Evolutionary conservation across 768 basidiomycete species (phyloP), one percentile per base, ranked within the genome.

Genomic region (Infundibulicybe gibba): DNA sequence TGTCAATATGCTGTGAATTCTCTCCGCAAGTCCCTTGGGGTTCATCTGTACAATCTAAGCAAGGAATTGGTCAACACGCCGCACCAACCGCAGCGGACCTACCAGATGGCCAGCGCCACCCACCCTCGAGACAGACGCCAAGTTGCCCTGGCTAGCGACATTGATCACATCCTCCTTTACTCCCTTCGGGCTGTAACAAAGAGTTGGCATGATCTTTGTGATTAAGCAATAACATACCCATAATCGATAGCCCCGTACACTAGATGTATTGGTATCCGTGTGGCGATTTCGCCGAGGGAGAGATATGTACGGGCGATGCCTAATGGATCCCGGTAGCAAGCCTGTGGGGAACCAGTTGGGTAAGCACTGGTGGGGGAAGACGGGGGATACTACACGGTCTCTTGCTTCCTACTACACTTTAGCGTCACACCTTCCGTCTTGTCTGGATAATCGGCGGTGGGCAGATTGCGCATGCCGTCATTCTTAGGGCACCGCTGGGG

Each of bases 391-490:
- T 25, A 37, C 43, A 68, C 78, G 40, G 69, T 62, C 63, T 80
- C 79, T 44, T 77, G 75, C 10, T 47, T 45, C 25, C 70, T 70
- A 12, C 63, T 66, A 50, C 77, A 80, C 49, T 68, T 75, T 12
- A 79, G 59, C 11, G 76, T 79, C 5, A 81, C 72, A 13, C 75
- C 77, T 38, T 68, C 61, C n/a, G 56, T 61, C 46, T 66, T 60
- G 43, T 73, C 66, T 0, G 77, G 70, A 53, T 78, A 72, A 10
- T 65, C 63, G 9, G 47, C 47, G 0, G 71, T 75, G 3, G 76
- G 75, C 12, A 76, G 56, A 6, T 63, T 43, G 15, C 70, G 56
- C 54, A 80, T 55, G 0, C 72, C 74, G 37, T 67, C 54, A 54
- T 74, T 65, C 78, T 80, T 43, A 8, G 43, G 25, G 25, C 3